Base-by-base conservation (phyloP, 108 stramenopile genomes). In the Fragilaria crotonensis region DNA sequence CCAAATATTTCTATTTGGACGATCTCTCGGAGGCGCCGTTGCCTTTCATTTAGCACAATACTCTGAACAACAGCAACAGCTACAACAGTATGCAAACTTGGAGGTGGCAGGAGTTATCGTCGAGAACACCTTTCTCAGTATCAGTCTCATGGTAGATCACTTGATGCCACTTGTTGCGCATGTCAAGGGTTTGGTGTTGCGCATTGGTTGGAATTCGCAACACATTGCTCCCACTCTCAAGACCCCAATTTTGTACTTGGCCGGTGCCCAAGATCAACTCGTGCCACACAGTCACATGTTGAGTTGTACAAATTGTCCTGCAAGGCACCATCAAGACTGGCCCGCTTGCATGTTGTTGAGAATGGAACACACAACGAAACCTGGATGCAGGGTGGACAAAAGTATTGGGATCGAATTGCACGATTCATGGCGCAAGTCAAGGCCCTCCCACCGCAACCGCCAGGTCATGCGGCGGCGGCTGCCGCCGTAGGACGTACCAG, bases 301-400 rank as follows among this genome's bases (percentile, higher is more conserved):
- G 19, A 65, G 41, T 69, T 98, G 49, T 82, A 77, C 57, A 45
- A 70, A 46, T 33, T 53, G 44, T 54, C 47, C 20, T 64, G 64
- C 3, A 66, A 71, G 36, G 17, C 30, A 4, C 56, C n/a, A n/a
- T n/a, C 62, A 21, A 52, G 36, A 4, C 27, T 55, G 14, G 66
- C 67, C 2, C 64, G 59, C 32, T 59, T 92, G 62, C 87, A 89
- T 54, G 51, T 77, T 0, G 81, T 98, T 5, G 45, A 77, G 28
- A 67, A 77, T 26, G 97, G 97, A 0, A 92, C 83, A 7, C 97
- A 98, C 71, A 98, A 98, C 53, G 96, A 98, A 63, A 93, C 94
- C 19, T 96, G 89, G 90, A 48, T 81, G 51, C 73, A 78, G 33
- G 95, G 95, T 11, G 96, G 96, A 2, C 41, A 50, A 31, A 72